phyloP scores from a whole-genome alignment of 768 basidiomycete genomes.

The Suillus americanus region DNA sequence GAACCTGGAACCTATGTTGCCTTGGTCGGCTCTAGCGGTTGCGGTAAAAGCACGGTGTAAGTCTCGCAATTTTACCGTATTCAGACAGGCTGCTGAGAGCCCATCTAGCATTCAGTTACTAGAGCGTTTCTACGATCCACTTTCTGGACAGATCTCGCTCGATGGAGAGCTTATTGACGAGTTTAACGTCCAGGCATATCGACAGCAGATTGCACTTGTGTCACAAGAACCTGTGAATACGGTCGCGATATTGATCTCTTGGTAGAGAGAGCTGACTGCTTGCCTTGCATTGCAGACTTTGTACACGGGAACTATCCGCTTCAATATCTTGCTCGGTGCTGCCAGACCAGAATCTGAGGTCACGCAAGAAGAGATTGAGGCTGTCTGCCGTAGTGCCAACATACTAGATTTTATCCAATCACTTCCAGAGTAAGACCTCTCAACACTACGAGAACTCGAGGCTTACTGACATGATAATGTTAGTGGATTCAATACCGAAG shows the following conservation, averaged over 20 bases:
- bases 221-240: conserved; percentile 73
- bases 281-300: conserved; percentile 53
- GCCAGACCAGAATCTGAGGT: conserved; percentile 73
- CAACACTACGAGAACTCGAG: background rate
- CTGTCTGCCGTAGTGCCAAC: conserved; percentile 84
- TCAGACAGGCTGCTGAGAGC: conserved; percentile 1
- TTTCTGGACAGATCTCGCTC: conserved; percentile 70
- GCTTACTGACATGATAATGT: conserved; percentile 11
- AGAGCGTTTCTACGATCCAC: conserved; percentile 85
- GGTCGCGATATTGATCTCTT: conserved; percentile 11
- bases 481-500: conserved; percentile 88
- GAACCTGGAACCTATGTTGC: conserved; percentile 81
- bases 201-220: conserved; percentile 85
- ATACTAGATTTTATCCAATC: conserved; percentile 87
- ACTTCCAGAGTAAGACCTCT: conserved; percentile 65
- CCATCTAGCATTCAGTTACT: conserved; percentile 67
- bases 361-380: conserved; percentile 84
- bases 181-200: conserved; percentile 82
- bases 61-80: conserved; percentile 22
- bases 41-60: conserved; percentile 79
- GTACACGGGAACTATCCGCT: conserved; percentile 86
- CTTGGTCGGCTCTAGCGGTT: conserved; percentile 78
- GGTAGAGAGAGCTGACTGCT: background rate
- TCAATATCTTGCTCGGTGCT: conserved; percentile 89
- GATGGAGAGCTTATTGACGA: conserved; percentile 76